Evolutionary conservation across 2,329 filamentous ascomycete genomes (phyloP).

Genomic region (Fusarium sp.): DNA sequence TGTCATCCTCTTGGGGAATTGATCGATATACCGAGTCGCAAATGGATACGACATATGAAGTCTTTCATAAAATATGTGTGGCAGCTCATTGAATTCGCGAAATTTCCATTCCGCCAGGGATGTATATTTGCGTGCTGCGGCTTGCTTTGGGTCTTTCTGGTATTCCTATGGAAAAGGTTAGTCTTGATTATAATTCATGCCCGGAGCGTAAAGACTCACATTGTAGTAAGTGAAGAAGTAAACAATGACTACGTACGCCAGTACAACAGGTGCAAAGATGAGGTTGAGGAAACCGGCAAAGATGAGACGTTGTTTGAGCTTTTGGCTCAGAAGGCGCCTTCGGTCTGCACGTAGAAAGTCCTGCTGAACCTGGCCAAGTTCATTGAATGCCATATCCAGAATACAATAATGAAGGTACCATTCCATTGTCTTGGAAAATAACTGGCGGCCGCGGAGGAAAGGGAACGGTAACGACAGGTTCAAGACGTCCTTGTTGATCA

Average conservation of each 20-base stretch:
- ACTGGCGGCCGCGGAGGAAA: constrained; percentile 79
- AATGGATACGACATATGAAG: constrained; percentile 95
- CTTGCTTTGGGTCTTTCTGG: constrained; percentile 89
- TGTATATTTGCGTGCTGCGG: constrained; percentile 86
- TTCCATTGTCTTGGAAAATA: constrained; percentile 89
- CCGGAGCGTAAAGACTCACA: constrained; percentile 58
- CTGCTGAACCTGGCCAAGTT: constrained; percentile 85
- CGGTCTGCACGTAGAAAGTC: constrained; percentile 87
- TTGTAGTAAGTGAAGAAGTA: constrained; percentile 98
- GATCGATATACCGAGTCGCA: constrained; percentile 90
- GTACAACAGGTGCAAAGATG: constrained; percentile 84
- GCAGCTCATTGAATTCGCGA: constrained; percentile 95
- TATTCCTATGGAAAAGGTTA: constrained; percentile 73
- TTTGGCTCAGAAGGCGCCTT: constrained; percentile 80
- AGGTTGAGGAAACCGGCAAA: constrained; percentile 89
- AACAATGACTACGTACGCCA: constrained; percentile 86
- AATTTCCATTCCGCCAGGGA: constrained; percentile 98
- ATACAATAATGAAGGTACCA: constrained; percentile 94
- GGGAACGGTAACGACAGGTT: constrained; percentile 88
- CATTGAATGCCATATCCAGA: constrained; percentile 93
- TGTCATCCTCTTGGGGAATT: constrained; percentile 95
- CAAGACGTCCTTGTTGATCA: constrained; percentile 96
- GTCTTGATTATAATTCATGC: background rate
- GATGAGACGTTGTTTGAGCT: constrained; percentile 79
- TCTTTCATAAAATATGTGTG: constrained; percentile 89